Conservation (phyloP, 805 yeast species). For the Yamadazyma paraphyllophila region DNA sequence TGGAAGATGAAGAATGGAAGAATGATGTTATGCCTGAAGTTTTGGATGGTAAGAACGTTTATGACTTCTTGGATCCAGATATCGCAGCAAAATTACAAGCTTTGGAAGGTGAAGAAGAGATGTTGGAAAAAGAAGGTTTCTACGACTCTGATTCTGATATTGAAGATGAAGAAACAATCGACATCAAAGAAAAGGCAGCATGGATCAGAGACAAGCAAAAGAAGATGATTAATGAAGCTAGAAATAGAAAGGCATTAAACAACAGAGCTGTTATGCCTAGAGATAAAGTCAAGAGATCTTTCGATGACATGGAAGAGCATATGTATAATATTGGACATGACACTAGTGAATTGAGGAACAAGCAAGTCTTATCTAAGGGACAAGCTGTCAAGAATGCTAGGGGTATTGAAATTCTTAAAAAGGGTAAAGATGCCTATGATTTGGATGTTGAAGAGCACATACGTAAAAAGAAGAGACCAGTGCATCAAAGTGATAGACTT, state of each 20-base stretch:
- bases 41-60: constrained; percentile 92
- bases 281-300: constrained; percentile 76
- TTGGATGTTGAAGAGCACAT: constrained; percentile 34
- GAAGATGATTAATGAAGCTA: constrained; percentile 84
- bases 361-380: constrained; percentile 23
- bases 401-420: constrained; percentile 81
- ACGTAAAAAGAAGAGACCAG: constrained; percentile 48
- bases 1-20: constrained; percentile 98
- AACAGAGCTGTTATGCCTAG: constrained; percentile 88
- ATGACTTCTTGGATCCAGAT: constrained; percentile 96
- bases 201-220: constrained; percentile 97
- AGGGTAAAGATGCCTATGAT: constrained; percentile 38
- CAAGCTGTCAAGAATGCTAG: constrained; percentile 16
- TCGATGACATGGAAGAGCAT: constrained; percentile 80
- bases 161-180: constrained; percentile 62
- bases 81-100: constrained; percentile 91
- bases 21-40: constrained; percentile 96
- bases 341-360: constrained; percentile 52
- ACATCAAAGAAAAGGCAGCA: constrained; percentile 77
- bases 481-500: constrained; percentile 71
- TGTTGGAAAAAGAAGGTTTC: constrained; percentile 90
- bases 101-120: constrained; percentile 95
- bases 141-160: constrained; percentile 73
- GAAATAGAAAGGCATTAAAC: constrained; percentile 82
- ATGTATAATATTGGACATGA: constrained; percentile 91